phyloP scores from a whole-genome alignment of 2,329 filamentous ascomycete species.

The Microsporum ferrugineum region DNA sequence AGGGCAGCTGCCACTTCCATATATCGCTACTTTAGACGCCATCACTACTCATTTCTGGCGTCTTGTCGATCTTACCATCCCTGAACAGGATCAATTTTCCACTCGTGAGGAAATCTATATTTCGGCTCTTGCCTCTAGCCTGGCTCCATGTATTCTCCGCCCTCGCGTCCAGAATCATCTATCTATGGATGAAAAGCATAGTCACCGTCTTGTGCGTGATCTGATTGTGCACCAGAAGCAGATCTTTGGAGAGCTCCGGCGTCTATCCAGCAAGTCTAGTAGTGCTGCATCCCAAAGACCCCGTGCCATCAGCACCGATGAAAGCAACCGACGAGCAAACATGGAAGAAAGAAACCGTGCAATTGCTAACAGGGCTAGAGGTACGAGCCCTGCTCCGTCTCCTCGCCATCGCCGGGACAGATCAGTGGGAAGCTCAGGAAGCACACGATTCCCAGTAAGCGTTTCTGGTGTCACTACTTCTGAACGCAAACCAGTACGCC shows the following conservation, averaged over 20 bases:
- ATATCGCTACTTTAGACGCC: slow-evolving; percentile 96
- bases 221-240: slow-evolving; percentile 87
- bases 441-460: slow-evolving; percentile 76
- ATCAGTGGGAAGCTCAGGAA: slow-evolving; percentile 48
- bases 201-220: slow-evolving; percentile 79
- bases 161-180: slow-evolving; percentile 79
- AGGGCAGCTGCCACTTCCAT: slow-evolving; percentile 84
- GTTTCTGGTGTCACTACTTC: slow-evolving; percentile 45
- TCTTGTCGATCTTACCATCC: slow-evolving; percentile 89
- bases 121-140: slow-evolving; percentile 55
- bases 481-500: slow-evolving; percentile 42
- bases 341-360: slow-evolving; percentile 89
- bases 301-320: slow-evolving; percentile 84
- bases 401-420: slow-evolving; percentile 63
- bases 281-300: slow-evolving; percentile 45
- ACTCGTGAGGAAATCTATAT: slow-evolving; percentile 87
- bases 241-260: slow-evolving; percentile 93
- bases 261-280: slow-evolving; percentile 37
- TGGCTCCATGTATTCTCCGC: slow-evolving; percentile 79
- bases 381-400: slow-evolving; percentile 52
- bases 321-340: slow-evolving; percentile 84
- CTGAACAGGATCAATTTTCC: slow-evolving; percentile 73
- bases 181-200: slow-evolving; percentile 91
- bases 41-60: slow-evolving; percentile 97
- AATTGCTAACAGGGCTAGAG: slow-evolving; percentile 59